Percentiles rank a stretch among this genome's conserved stretches.
These are phyloP conservation scores for Cystobasidiaceae sp. DNA, from an alignment of 1,284 basidiomycete genomes.

Conservation along the genomic window DNA sequence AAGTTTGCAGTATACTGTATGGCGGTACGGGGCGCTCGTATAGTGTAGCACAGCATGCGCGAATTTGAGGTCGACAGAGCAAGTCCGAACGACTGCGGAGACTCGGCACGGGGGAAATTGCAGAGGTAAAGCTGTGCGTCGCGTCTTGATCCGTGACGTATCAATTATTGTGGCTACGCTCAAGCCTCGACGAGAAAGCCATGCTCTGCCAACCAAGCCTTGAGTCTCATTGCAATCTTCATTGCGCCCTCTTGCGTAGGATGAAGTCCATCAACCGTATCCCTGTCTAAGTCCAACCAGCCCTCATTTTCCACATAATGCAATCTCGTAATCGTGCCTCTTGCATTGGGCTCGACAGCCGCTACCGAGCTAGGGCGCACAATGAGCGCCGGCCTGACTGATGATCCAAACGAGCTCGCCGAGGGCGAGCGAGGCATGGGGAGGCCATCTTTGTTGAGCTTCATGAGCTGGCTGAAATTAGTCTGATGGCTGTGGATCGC, in stretches of 20 bases:
- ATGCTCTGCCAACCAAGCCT: constrained; percentile 11
- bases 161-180: no score
- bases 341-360: constrained; percentile 6
- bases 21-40: no score
- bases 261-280: constrained; percentile 21
- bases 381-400: constrained; percentile 8
- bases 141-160: no score
- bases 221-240: constrained; percentile 21
- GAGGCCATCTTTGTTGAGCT: neutral
- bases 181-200: constrained; percentile 4
- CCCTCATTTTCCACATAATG: constrained; percentile 22
- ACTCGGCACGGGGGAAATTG: no score
- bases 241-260: constrained; percentile 17
- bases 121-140: no score
- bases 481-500: no score
- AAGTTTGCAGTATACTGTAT: no score
- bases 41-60: no score
- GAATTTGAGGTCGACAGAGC: no score
- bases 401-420: neutral
- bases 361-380: constrained; percentile 22
- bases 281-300: constrained; percentile 11
- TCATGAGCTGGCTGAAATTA: neutral
- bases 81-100: no score
- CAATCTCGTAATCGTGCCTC: constrained; percentile 18
- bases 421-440: neutral